Evolutionary conservation across 2,329 filamentous ascomycete genomes (phyloP).

Genomic region (Trichophyton benhamiae): DNA sequence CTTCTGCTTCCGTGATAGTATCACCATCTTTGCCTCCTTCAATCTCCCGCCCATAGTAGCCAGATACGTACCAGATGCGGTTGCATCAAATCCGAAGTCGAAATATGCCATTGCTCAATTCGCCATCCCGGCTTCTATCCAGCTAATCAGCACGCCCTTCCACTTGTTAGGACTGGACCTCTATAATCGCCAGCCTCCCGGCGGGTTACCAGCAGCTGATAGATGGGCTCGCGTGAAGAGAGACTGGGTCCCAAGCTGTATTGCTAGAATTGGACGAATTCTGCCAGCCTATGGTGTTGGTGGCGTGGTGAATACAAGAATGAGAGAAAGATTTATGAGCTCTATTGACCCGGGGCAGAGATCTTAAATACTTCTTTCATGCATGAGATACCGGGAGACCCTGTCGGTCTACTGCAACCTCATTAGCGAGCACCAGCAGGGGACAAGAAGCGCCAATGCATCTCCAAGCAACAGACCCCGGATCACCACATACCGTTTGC

Average conservation of each 20-base stretch:
- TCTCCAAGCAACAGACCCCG: neutral
- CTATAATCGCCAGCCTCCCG: constrained; percentile 55
- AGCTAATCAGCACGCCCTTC: constrained; percentile 68
- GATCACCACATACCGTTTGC: neutral
- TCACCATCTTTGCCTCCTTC: constrained; percentile 87
- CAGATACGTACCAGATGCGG: constrained; percentile 48
- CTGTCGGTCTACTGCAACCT: neutral
- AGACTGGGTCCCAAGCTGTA: constrained; percentile 63
- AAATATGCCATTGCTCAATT: constrained; percentile 62
- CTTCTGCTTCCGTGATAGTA: constrained; percentile 69
- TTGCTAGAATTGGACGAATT: constrained; percentile 70
- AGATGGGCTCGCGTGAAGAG: constrained; percentile 54
- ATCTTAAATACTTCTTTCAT: neutral
- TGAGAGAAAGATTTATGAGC: constrained; percentile 56
- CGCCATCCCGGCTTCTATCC: constrained; percentile 62
- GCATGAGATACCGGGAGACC: neutral
- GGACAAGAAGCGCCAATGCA: neutral
- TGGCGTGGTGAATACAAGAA: constrained; percentile 68
- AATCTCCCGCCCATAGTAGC: constrained; percentile 73
- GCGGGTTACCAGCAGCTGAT: constrained; percentile 41
- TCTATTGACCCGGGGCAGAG: constrained; percentile 35
- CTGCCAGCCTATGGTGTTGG: constrained; percentile 81
- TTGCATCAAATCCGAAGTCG: constrained; percentile 35
- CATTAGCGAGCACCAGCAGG: neutral
- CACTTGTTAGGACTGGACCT: constrained; percentile 76